Base-by-base conservation (phyloP, 2,329 filamentous ascomycete species). In the Diaporthe helianthi region DNA sequence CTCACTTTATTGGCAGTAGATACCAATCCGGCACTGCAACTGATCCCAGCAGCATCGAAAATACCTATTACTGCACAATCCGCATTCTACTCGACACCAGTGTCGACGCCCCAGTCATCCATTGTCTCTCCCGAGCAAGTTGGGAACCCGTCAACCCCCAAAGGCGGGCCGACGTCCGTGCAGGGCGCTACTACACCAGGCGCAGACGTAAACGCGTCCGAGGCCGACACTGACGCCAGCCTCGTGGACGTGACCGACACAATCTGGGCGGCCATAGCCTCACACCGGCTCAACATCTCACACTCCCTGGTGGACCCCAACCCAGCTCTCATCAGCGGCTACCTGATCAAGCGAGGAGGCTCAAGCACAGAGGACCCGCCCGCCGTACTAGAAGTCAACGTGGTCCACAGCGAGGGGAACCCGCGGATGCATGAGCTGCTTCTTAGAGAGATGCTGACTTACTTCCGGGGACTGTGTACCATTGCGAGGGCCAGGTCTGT, bases 241-340 rank as follows among this genome's bases (percentile, higher is more conserved):
- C 85, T 97, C 13, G 81, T 92, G 22, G 92, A 96, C 75, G 79
- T 87, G 2, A 89, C 89, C 1, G 93, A 96, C 74, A 91, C 93
- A 72, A 91, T 88, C 0, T 95, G 91, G 90, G 92, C 90, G 24
- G 86, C 92, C 6, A 83, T 96, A 19, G 84, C 92, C 51, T 85
- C 87, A 1, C 90, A 93, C 76, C 84, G 89, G 17, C 82, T 91
- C 19, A 89, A 86, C 77, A 90, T 87, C 75, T 86, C 88, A 0
- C 79, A 83, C 12, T 85, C 85, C 3, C 80, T 86, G 19, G 80
- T 85, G 6, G 87, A 89, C 52, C 78, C 86, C 46, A 85, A 83
- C 60, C 86, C 87, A 1, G 83, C 89, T 0, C 83, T 91, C 1
- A 83, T 87, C 38, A 90, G 87, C 73, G 90, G 89, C 5, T 92